phyloP scores from a whole-genome alignment of 805 yeast species.

The Jamesozyma piceae region DNA sequence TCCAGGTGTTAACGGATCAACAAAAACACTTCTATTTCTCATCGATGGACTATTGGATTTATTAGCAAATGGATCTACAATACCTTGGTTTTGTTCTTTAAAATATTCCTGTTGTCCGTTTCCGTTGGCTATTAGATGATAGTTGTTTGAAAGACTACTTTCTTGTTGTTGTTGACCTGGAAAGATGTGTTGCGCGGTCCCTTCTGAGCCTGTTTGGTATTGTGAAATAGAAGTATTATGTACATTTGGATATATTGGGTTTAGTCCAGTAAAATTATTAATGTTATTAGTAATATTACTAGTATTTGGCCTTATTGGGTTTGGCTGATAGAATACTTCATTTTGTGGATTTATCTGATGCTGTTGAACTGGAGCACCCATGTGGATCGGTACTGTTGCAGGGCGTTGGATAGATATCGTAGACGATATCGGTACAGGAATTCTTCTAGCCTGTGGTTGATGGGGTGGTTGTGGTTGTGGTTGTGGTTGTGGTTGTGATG shows the following conservation, averaged over 20 bases:
- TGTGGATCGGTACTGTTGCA: too few species aligned
- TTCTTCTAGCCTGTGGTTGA: neutral
- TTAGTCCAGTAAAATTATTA: too few species aligned
- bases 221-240: too few species aligned
- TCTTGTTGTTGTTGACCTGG: neutral
- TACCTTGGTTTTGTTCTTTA: conserved; percentile 4
- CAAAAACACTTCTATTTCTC: conserved; percentile 20
- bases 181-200: neutral
- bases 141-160: neutral
- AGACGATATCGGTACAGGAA: neutral
- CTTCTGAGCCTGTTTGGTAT: neutral
- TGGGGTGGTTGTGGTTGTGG: neutral
- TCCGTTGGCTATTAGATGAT: neutral
- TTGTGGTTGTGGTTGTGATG: neutral
- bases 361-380: too few species aligned
- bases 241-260: too few species aligned
- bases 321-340: too few species aligned
- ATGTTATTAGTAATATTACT: too few species aligned
- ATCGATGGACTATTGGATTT: conserved; percentile 2
- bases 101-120: neutral
- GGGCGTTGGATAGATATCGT: neutral
- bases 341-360: too few species aligned
- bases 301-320: too few species aligned
- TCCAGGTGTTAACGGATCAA: conserved; percentile 9
- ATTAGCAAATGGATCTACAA: conserved; percentile 20